Evolutionary conservation across 2,329 filamentous ascomycete genomes (phyloP), one percentile per base, ranked within the genome.

Genomic region (Aspergillus brasiliensis): DNA sequence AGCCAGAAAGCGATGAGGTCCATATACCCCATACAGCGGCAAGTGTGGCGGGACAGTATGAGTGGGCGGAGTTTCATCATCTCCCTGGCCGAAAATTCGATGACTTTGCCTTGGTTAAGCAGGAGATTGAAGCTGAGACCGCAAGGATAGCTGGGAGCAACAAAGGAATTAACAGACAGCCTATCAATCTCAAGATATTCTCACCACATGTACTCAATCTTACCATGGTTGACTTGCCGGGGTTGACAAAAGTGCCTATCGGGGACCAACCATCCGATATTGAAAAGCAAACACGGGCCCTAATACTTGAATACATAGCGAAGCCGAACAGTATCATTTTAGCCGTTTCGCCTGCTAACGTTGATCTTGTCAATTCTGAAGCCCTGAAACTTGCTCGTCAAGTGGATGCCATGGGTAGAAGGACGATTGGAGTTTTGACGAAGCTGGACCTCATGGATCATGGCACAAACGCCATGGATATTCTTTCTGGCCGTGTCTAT

Each of bases 391-490:
- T 99, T 62, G 95, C 95, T 61, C 89, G 95, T 56, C 92, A 99
- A 86, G 95, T 99, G 57, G 95, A 99, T 77, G 90, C 95, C 2
- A 88, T 97, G 77, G 95, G 95, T 64, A 88, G 91, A 77, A 87
- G 95, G 75, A 99, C 95, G 19, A 98, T 99, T 73, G 95, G 95
- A 71, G 94, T 99, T 59, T 84, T 99, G 61, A 98, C 95, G 62
- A 99, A 99, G 80, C 83, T 99, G 65, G 95, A 99, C 75, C 82
- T 99, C 59, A 99, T 99, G 95, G 95, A 99, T 73, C 94, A 99
- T 73, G 95, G 95, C 64, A 99, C 95, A 59, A 98, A 99, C 72
- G 95, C 95, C 15, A 84, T 99, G 68, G 95, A 99, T 72, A 99
- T 99, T 68, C 84, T 99, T n/a, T 96, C 94, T 6, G 95, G 95